These are phyloP conservation scores for Boletus fagicola DNA, from an alignment of 768 basidiomycete species.

Conservation along the genomic window DNA sequence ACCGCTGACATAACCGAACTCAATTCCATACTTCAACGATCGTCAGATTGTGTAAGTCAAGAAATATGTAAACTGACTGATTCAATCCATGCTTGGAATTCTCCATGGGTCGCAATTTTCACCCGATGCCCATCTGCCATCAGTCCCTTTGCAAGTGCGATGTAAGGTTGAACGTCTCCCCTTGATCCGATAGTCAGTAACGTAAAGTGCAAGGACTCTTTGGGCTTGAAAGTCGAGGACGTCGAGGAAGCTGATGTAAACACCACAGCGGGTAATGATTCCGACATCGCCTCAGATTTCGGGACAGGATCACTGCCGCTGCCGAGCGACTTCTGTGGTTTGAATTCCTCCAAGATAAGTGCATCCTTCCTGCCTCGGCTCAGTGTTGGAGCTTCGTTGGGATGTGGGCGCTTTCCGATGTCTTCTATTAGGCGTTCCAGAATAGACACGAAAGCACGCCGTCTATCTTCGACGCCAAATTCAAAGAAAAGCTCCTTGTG, in stretches of 20 bases:
- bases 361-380: constrained; percentile 65
- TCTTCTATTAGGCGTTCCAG: constrained; percentile 82
- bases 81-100: too few relatives aligned
- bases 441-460: constrained; percentile 71
- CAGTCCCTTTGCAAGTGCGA: too few relatives aligned
- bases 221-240: not conserved
- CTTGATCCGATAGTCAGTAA: not conserved
- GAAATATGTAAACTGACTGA: not conserved
- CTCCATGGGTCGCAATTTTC: too few relatives aligned
- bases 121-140: too few relatives aligned
- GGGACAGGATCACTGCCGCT: not conserved
- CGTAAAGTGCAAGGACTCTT: not conserved
- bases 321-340: not conserved
- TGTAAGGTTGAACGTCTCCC: too few relatives aligned
- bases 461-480: constrained; percentile 77
- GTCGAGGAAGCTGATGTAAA: not conserved
- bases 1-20: not conserved
- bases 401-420: constrained; percentile 47
- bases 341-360: constrained; percentile 79
- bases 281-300: not conserved
- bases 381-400: constrained; percentile 42
- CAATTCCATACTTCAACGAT: not conserved
- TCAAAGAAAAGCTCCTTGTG: constrained; percentile 99
- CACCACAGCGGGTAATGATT: not conserved
- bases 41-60: not conserved